Base-by-base conservation (phyloP, 2,329 filamentous ascomycete genomes). In the Amesomyces nigricolor region DNA sequence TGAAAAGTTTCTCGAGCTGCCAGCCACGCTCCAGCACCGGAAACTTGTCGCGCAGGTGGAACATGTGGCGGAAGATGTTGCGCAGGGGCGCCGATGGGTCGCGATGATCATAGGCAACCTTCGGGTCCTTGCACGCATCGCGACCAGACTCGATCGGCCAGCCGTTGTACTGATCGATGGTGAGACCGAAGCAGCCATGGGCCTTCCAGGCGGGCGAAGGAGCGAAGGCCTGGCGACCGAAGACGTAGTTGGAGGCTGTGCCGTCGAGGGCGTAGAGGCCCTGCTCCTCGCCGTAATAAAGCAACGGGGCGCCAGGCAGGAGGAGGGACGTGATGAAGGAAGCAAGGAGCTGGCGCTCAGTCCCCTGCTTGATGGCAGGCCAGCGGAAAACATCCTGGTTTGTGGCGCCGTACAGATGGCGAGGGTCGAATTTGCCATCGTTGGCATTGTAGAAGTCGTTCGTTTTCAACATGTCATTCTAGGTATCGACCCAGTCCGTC, bases 311-410 rank as follows among this genome's bases (percentile, higher is more conserved):
- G 5, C 82, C 82, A 0, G 82, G 82, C 64, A 85, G 72, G 47
- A 82, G 70, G 40, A 85, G 64, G 1, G 79, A 81, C 1, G 78
- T 80, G 48, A 86, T 75, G 62, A 82, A 85, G 30, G 78, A 72
- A 2, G 73, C 82, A 1, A 85, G 68, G 3, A 84, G 68, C 64
- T 80, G 76, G 42, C 79, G 74, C 61, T 83, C 74, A 0, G 77
- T 76, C 2, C 82, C 82, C 56, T 79, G 74, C 43, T 74, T 70
- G 37, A 86, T 72, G 5, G 79, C 74, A 2, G 82, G 82, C 82
- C 82, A 86, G 19, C 82, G 74, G 61, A 86, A 81, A 3, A 85
- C 80, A 64, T 86, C 82, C 68, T 86, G 82, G 62, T 85, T 85
- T 2, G 81, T 82, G 4, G 76, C 75, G 29, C 82, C 82, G 61